Percentiles rank a stretch among this genome's conserved stretches.
phyloP scores from a whole-genome alignment of 768 basidiomycete species.

The Pulveroboletus sp. region DNA sequence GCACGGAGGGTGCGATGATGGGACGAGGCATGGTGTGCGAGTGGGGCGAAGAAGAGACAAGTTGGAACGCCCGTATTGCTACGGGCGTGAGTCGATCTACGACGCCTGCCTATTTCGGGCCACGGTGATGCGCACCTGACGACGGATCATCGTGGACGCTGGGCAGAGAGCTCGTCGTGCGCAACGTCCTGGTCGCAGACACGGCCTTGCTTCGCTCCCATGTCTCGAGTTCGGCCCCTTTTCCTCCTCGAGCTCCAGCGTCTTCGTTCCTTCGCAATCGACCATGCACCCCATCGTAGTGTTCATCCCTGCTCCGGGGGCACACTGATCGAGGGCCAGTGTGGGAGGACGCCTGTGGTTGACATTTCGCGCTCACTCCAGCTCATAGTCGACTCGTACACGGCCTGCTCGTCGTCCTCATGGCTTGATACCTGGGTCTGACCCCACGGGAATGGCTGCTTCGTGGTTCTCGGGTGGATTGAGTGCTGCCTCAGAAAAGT shows the following conservation, averaged over 20 bases:
- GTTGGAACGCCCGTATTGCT: conserved; percentile 1
- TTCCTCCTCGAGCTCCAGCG: too few species aligned
- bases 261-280: too few species aligned
- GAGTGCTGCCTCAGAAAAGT: conserved; percentile 5
- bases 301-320: too few species aligned
- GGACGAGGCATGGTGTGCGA: conserved; percentile 63
- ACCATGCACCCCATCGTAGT: too few species aligned
- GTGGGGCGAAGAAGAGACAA: conserved; percentile 6
- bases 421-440: too few species aligned
- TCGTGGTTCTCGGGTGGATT: conserved; percentile 14
- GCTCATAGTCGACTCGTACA: conserved; percentile 31
- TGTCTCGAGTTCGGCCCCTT: too few species aligned
- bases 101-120: conserved; percentile 25
- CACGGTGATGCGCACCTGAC: neutral
- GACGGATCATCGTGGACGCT: neutral
- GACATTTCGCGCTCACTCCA: conserved; percentile 8
- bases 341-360: too few species aligned
- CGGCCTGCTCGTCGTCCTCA: conserved; percentile 18
- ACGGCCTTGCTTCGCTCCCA: too few species aligned
- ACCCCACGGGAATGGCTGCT: conserved; percentile 5
- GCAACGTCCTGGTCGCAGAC: too few species aligned
- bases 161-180: too few species aligned
- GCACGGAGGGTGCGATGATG: conserved; percentile 95
- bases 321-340: too few species aligned
- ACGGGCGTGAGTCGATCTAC: conserved; percentile 17